These are phyloP conservation scores for Trichoderma sp. DNA, from an alignment of 2,329 filamentous ascomycete genomes.

Conservation along the genomic window DNA sequence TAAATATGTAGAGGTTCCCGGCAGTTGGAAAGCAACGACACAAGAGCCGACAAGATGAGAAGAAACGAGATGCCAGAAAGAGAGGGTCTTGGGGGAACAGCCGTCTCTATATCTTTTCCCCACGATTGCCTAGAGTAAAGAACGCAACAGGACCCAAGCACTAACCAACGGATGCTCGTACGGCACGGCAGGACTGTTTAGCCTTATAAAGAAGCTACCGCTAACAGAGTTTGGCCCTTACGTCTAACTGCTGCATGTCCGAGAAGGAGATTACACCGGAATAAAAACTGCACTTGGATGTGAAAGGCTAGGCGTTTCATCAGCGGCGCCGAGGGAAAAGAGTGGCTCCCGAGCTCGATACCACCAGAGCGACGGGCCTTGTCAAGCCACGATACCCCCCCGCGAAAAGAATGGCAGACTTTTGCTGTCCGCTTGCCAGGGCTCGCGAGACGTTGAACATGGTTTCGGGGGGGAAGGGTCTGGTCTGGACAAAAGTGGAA, in stretches of 20 bases:
- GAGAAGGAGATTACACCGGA: slow-evolving; percentile 7
- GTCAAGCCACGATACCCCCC: slow-evolving; percentile 1
- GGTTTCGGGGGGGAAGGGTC: background rate
- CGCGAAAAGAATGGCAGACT: background rate
- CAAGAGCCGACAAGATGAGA: background rate
- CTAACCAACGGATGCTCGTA: background rate
- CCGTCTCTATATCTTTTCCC: background rate
- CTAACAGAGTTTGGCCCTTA: slow-evolving; percentile 2
- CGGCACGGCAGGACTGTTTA: slow-evolving; percentile 7
- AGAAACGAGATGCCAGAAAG: background rate
- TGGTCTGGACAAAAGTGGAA: slow-evolving; percentile 1
- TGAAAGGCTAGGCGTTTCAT: slow-evolving; percentile 11
- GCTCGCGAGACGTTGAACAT: background rate
- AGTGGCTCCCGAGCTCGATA: background rate
- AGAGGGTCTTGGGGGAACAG: background rate
- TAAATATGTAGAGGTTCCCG: background rate
- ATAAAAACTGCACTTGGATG: background rate
- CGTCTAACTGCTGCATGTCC: background rate
- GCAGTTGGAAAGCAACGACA: background rate
- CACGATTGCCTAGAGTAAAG: background rate
- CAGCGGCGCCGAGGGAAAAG: slow-evolving; percentile 2
- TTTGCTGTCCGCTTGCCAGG: background rate
- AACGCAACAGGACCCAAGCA: background rate
- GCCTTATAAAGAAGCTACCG: slow-evolving; percentile 8
- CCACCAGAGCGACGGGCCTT: background rate